Evolutionary conservation across 495 filamentous ascomycete species (phyloP), one percentile per base, ranked within the genome.

Genomic region (Arthonia radiata): DNA sequence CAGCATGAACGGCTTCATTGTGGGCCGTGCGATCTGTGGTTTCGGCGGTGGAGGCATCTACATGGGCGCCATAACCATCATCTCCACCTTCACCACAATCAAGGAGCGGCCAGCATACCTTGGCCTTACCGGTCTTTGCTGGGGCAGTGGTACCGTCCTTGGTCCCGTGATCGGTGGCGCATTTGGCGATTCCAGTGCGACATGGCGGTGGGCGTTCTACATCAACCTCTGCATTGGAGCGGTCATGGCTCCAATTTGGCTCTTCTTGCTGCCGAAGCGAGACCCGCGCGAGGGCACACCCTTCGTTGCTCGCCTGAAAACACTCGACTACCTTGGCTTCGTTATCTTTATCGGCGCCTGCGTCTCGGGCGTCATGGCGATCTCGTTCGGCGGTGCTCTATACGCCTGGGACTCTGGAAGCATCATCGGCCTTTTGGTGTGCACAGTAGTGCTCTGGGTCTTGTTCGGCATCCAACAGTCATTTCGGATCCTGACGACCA

Each of bases 401-500:
- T 75, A 54, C 37, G 34, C 46, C 3, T 71, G 66, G 66, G 41
- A 48, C 13, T 43, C 41, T 25, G 52, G 49, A 3, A 48, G 40
- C 8, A 64, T 59, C 16, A 70, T 76, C 25, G 53, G 48, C 0
- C 35, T 59, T 4, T 55, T 66, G 27, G 52, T 63, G 13, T 43
- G 53, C 7, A 58, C 53, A 9, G 61, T 50, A 12, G 47, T 66
- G 0, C 32, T 71, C 4, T 45, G 66, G 17, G 37, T 63, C 23
- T 7, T 50, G 3, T 56, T 57, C 17, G 46, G 38, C 5, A 12
- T 60, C 2, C 60, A 68, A 34, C 65, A 72, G 39, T 37, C 39
- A 15, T 64, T 53, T 32, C 37, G 37, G 8, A 30, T 68, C 24
- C 42, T 64, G 15, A 69, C 64, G 3, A 59, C 52, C 0, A 14